phyloP scores from a whole-genome alignment of 805 yeast genomes.

The Candida broadrunensis region DNA sequence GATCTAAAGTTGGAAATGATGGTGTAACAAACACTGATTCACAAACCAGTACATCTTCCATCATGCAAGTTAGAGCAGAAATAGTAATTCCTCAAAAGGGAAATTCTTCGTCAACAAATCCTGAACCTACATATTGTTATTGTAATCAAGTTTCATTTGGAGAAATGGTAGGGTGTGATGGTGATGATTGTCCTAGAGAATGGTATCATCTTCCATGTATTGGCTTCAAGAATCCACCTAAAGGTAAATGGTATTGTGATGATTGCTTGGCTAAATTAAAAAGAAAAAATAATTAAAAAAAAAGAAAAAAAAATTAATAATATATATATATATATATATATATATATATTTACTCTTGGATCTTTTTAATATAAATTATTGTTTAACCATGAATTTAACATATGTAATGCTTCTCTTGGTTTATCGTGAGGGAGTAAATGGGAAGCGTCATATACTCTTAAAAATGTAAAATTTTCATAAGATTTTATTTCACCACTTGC shows the following conservation, averaged over 20 bases:
- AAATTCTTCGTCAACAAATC: constrained; percentile 6
- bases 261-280: constrained; percentile 10
- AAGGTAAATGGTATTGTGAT: constrained; percentile 49
- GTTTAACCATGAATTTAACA: constrained; percentile 76
- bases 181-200: constrained; percentile 84
- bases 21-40: neutral
- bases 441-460: constrained; percentile 35
- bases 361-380: neutral
- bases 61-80: neutral
- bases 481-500: constrained; percentile 31
- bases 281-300: constrained; percentile 3
- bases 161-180: constrained; percentile 99
- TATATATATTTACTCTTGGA: neutral
- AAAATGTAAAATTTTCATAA: constrained; percentile 28
- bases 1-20: neutral
- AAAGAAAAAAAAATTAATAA: too few relatives aligned
- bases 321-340: neutral
- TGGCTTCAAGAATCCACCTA: constrained; percentile 81
- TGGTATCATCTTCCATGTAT: constrained; percentile 97
- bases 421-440: constrained; percentile 41
- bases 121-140: constrained; percentile 88
- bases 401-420: constrained; percentile 60
- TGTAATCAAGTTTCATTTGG: constrained; percentile 97
- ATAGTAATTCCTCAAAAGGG: neutral
- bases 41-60: constrained; percentile 1